Percentiles rank a stretch among this genome's conserved stretches.
phyloP scores from a whole-genome alignment of 1,139 yeast genomes.

The Candida albicans region DNA sequence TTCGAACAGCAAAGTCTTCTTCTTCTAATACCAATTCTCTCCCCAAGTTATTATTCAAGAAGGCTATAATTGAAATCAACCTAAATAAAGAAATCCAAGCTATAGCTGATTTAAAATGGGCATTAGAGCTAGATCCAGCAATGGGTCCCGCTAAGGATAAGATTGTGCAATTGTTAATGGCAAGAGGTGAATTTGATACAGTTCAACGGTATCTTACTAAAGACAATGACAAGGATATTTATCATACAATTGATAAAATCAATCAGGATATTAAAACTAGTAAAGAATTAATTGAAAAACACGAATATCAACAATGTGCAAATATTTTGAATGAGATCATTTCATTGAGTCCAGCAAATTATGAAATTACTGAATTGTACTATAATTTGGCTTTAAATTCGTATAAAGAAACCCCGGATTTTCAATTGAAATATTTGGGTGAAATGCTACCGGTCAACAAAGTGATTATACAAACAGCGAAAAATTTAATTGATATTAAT shows the following conservation, averaged over 20 bases:
- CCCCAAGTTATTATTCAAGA: slow-evolving; percentile 49
- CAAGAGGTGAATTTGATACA: slow-evolving; percentile 42
- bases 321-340: slow-evolving; percentile 24
- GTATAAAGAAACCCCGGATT: slow-evolving; percentile 14
- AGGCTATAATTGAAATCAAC: slow-evolving; percentile 53
- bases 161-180: slow-evolving; percentile 44
- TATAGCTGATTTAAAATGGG: slow-evolving; percentile 43
- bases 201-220: slow-evolving; percentile 17
- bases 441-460: slow-evolving; percentile 17
- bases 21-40: slow-evolving; percentile 12
- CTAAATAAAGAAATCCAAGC: slow-evolving; percentile 50
- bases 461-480: slow-evolving; percentile 25
- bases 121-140: slow-evolving; percentile 40
- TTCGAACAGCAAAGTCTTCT: neutral
- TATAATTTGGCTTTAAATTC: slow-evolving; percentile 19
- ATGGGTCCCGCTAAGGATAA: slow-evolving; percentile 45
- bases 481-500: slow-evolving; percentile 28
- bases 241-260: slow-evolving; percentile 19
- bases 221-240: slow-evolving; percentile 16
- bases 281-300: slow-evolving; percentile 12
- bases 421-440: slow-evolving; percentile 14
- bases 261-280: slow-evolving; percentile 21
- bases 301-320: slow-evolving; percentile 22
- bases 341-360: slow-evolving; percentile 24
- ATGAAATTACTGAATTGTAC: slow-evolving; percentile 23